Conservation (phyloP, 345 rosid genomes). For the Gossypium anomalum region DNA sequence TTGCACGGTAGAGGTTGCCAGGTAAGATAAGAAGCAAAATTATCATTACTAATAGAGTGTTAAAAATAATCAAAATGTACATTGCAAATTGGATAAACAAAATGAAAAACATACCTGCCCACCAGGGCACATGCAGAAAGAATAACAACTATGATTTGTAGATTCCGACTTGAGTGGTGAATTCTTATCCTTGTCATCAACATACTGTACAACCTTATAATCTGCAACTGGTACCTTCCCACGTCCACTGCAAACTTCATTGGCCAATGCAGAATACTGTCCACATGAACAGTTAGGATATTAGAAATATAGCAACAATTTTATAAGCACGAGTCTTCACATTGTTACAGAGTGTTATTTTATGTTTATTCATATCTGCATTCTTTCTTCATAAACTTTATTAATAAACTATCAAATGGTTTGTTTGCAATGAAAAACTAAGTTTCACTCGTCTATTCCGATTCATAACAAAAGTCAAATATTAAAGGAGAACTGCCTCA, state of each 20-base stretch:
- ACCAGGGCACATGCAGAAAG: slow-evolving; percentile 99
- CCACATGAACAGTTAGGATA: slow-evolving; percentile 7
- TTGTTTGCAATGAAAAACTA: neutral
- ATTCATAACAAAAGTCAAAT: neutral
- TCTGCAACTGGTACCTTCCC: slow-evolving; percentile 96
- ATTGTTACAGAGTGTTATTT: neutral
- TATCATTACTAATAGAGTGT: neutral
- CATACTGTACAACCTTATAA: slow-evolving; percentile 74
- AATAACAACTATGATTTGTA: slow-evolving; percentile 70
- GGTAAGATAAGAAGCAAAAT: neutral
- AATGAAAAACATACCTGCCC: slow-evolving; percentile 63
- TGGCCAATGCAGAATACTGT: slow-evolving; percentile 73
- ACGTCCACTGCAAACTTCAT: slow-evolving; percentile 65
- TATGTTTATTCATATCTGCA: neutral
- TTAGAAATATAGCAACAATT: neutral
- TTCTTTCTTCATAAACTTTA: neutral
- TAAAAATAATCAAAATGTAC: neutral
- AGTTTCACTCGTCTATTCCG: neutral
- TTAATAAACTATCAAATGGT: slow-evolving; percentile 4
- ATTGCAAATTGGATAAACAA: slow-evolving; percentile 7
- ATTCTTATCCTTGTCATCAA: slow-evolving; percentile 34
- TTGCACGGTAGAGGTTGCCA: neutral
- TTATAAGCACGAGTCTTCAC: neutral
- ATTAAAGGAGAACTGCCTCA: neutral
- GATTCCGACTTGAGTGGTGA: slow-evolving; percentile 21